phyloP scores from a whole-genome alignment of 2,329 filamentous ascomycete genomes.

The Claviceps cyperi region DNA sequence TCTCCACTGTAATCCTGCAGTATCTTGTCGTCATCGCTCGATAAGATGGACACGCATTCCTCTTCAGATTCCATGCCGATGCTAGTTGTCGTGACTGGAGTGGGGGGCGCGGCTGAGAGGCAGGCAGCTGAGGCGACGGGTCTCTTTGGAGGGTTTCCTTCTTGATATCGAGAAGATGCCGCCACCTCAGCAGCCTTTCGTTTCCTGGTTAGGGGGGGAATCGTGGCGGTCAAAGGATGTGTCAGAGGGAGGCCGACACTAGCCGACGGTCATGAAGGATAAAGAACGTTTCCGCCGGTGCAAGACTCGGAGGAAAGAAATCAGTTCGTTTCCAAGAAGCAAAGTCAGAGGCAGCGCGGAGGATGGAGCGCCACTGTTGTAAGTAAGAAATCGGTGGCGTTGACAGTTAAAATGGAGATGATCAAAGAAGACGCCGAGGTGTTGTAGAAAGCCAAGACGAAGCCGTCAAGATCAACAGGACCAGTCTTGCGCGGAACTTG shows the following conservation, averaged over 20 bases:
- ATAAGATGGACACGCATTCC: slow-evolving; percentile 75
- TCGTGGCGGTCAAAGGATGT: slow-evolving; percentile 27
- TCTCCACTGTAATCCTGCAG: slow-evolving; percentile 69
- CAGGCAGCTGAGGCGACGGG: slow-evolving; percentile 39
- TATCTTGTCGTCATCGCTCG: slow-evolving; percentile 59
- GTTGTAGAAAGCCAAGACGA: neutral
- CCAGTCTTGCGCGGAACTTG: neutral
- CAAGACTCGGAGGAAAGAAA: neutral
- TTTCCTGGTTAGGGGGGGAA: slow-evolving; percentile 45
- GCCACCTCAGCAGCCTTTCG: slow-evolving; percentile 53
- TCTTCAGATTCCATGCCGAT: slow-evolving; percentile 87
- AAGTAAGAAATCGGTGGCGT: no score
- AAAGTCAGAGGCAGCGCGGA: neutral
- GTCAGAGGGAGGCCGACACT: neutral
- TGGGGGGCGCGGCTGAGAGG: slow-evolving; percentile 35
- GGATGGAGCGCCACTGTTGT: no score
- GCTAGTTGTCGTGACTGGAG: slow-evolving; percentile 38
- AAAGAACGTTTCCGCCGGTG: neutral
- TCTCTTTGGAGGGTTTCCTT: slow-evolving; percentile 36
- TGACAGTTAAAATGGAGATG: no score
- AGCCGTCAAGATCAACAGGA: neutral
- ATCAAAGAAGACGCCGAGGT: neutral
- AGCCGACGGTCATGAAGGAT: neutral
- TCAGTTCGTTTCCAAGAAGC: neutral
- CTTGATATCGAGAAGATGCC: slow-evolving; percentile 31